These are phyloP conservation scores for Saksenaea oblongispora DNA, from an alignment of 371 early-diverging fungal species.

Conservation along the genomic window DNA sequence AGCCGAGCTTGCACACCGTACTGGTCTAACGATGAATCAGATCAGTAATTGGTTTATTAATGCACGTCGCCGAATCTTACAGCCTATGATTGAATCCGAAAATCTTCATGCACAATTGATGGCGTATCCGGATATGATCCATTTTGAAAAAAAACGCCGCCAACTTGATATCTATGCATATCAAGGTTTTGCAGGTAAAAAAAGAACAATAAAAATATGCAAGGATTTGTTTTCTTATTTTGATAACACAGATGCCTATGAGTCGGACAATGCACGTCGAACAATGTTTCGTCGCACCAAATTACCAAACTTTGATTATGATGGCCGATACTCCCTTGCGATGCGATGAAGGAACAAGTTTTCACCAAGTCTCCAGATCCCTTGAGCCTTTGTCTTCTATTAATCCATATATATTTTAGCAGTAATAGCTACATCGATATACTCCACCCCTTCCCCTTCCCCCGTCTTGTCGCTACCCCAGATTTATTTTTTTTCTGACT, in stretches of 20 bases:
- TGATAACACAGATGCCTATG: constrained; percentile 10
- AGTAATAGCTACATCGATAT: background rate
- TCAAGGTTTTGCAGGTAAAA: constrained; percentile 26
- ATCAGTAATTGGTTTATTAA: constrained; percentile 94
- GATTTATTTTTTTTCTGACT: background rate
- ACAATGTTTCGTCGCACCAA: constrained; percentile 23
- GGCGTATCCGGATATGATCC: constrained; percentile 16
- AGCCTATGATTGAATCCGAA: constrained; percentile 50
- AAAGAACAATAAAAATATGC: background rate
- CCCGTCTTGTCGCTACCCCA: background rate
- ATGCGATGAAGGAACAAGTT: constrained; percentile 14
- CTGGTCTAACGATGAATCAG: constrained; percentile 73
- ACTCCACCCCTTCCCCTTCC: background rate
- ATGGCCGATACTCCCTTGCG: constrained; percentile 12
- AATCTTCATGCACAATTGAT: constrained; percentile 13
- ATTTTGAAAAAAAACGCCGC: constrained; percentile 21
- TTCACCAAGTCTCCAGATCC: background rate
- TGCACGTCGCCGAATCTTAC: constrained; percentile 74
- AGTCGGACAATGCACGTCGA: constrained; percentile 15
- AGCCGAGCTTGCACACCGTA: constrained; percentile 60
- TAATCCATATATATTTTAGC: background rate
- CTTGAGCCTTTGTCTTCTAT: background rate
- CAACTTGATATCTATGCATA: constrained; percentile 27
- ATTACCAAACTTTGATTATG: constrained; percentile 21
- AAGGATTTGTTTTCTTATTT: background rate